A percentile compares a stretch with the other conserved stretches of the same genome.
Conservation (phyloP, 352 stramenopile genomes). For the Globisporangium barbulae region DNA sequence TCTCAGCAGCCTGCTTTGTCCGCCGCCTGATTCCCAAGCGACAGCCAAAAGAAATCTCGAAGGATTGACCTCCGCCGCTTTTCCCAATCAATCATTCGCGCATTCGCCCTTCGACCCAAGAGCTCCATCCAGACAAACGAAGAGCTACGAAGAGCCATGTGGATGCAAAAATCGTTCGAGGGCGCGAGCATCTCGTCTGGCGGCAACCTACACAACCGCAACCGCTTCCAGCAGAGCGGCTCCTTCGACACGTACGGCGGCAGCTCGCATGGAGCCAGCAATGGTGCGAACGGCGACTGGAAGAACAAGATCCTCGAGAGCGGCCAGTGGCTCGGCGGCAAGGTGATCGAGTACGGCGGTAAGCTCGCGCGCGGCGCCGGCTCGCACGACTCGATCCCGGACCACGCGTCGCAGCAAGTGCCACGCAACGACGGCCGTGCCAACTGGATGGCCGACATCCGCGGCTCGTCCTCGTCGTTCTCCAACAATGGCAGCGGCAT, state of each 20-base stretch:
- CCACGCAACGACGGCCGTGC: slow-evolving; percentile 66
- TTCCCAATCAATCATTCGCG: neutral
- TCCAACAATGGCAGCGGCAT: slow-evolving; percentile 20
- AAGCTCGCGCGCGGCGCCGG: slow-evolving; percentile 42
- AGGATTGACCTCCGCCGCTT: neutral
- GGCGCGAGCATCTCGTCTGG: slow-evolving; percentile 29
- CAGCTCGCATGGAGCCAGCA: slow-evolving; percentile 1
- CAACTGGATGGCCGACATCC: slow-evolving; percentile 78
- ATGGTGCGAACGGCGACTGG: slow-evolving; percentile 38
- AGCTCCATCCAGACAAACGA: neutral
- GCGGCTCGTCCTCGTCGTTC: slow-evolving; percentile 43
- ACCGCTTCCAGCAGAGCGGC: slow-evolving; percentile 29
- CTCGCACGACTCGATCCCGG: slow-evolving; percentile 40
- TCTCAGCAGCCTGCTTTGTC: slow-evolving; percentile 1
- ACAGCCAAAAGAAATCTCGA: neutral
- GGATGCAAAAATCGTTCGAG: slow-evolving; percentile 68
- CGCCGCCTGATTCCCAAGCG: neutral
- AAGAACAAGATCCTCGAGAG: slow-evolving; percentile 68
- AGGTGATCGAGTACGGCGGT: slow-evolving; percentile 69
- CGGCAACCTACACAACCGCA: slow-evolving; percentile 50
- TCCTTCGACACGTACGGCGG: slow-evolving; percentile 32
- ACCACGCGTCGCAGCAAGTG: slow-evolving; percentile 39
- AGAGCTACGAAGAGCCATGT: slow-evolving; percentile 23
- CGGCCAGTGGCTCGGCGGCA: slow-evolving; percentile 67
- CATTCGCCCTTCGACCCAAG: neutral